These are phyloP conservation scores for Gnaphalium uliginosum DNA, from an alignment of 129 eudicot species.

Conservation along the genomic window DNA sequence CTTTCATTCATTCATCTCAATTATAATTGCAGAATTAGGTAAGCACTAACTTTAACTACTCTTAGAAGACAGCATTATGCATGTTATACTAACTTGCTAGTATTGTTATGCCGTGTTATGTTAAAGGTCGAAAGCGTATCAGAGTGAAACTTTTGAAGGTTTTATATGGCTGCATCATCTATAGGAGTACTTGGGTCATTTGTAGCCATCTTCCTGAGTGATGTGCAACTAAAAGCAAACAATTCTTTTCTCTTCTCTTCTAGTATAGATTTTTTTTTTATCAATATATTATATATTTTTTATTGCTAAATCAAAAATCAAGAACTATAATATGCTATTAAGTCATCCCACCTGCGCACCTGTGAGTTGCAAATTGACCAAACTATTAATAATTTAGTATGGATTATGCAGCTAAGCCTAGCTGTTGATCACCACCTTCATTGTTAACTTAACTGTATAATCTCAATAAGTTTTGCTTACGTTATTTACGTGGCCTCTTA, in stretches of 20 bases:
- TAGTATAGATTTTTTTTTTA: neutral
- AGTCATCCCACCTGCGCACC: too few species aligned
- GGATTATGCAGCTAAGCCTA: too few species aligned
- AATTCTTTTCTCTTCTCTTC: neutral
- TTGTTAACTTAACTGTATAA: too few species aligned
- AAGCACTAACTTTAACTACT: neutral
- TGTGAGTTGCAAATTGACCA: too few species aligned
- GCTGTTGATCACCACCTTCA: too few species aligned
- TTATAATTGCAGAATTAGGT: slow-evolving; percentile 71
- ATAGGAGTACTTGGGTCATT: slow-evolving; percentile 44
- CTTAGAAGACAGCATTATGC: neutral
- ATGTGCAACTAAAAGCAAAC: slow-evolving; percentile 40
- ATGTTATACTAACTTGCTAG: slow-evolving; percentile 6
- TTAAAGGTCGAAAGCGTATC: slow-evolving; percentile 73
- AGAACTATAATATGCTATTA: too few species aligned
- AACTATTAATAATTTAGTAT: too few species aligned
- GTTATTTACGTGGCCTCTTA: too few species aligned
- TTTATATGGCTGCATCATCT: slow-evolving; percentile 50
- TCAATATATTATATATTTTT: neutral
- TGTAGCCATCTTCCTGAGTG: slow-evolving; percentile 34
- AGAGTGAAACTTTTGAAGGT: slow-evolving; percentile 45
- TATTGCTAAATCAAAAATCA: too few species aligned
- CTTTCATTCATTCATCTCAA: slow-evolving; percentile 37
- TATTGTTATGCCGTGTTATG: slow-evolving; percentile 7
- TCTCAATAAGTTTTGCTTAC: too few species aligned